phyloP scores from a whole-genome alignment of 2,329 filamentous ascomycete genomes.

The Sordariomycetes sp. region DNA sequence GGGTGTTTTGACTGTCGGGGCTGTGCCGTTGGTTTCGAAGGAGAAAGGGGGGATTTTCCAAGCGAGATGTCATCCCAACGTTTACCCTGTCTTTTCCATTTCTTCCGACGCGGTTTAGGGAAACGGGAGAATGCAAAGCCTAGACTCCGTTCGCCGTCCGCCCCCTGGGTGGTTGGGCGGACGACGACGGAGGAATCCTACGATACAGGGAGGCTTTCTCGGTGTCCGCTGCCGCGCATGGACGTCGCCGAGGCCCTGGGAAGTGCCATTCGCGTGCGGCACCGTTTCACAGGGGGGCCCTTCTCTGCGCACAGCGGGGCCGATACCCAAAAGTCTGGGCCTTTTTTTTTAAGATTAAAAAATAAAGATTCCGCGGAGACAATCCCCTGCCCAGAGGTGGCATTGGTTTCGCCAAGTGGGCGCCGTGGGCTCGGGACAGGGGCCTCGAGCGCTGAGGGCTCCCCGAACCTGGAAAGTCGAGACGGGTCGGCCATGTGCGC shows the following conservation, averaged over 20 bases:
- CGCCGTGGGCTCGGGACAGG: not conserved
- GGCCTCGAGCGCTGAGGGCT: not conserved
- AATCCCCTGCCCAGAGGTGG: not conserved
- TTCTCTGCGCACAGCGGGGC: no score
- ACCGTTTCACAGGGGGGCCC: no score
- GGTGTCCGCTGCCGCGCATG: no score
- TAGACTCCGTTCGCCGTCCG: no score
- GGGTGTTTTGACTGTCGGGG: not conserved
- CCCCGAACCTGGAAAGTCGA: no score
- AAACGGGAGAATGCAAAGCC: no score
- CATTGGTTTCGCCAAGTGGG: not conserved
- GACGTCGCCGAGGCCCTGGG: no score
- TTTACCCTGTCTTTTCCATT: not conserved
- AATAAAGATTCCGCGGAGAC: not conserved
- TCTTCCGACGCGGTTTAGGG: not conserved
- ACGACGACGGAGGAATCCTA: no score
- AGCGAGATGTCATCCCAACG: not conserved
- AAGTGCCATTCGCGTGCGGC: no score
- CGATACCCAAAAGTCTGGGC: not conserved
- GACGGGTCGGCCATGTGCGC: not conserved
- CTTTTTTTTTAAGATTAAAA: not conserved
- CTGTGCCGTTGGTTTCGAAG: not conserved
- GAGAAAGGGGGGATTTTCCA: not conserved
- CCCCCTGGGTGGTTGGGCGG: no score
- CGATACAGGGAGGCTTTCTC: no score